Evolutionary conservation across 345 rosid genomes (phyloP), one percentile per base, ranked within the genome.

Genomic region (Dipteronia sinensis): DNA sequence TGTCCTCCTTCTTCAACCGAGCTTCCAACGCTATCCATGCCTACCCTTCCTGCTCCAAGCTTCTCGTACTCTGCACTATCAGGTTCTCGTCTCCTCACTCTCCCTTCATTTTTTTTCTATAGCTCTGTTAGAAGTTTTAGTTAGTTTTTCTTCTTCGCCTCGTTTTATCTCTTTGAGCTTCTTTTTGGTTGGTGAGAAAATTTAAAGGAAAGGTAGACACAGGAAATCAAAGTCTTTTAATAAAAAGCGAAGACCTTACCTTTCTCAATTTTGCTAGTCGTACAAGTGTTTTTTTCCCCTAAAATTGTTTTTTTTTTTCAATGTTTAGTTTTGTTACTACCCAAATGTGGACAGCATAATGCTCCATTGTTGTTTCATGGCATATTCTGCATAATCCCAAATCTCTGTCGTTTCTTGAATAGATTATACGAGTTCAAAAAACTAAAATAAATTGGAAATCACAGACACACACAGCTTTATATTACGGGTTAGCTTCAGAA

Each of bases 1-100:
- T 86, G 38, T 93, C 92, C 76, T 93, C 92, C 74, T 90, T 90
- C 79, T 78, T 93, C 76, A 76, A 79, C 81, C 81, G 85, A 83
- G 94, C 91, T 71, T 92, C 92, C 53, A 63, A 83, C 75, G 84
- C 84, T 78, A 72, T 83, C 76, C 86, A 77, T 75, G 80, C 81
- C 78, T 65, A 80, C 67, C 76, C 94, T 67, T 44, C 87, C 77
- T 77, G 75, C 73, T 82, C 91, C 53, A 92, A 85, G 88, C 88
- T 91, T 69, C 78, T 95, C 47, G 76, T 88, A 73, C 82, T 95
- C 84, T 84, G 88, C 76, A 74, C 94, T 67, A 84, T 92, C 89
- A 93, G 98, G 99, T 92, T 83, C 81, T 31, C 42, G 23, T 13
- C 23, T 16, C 31, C 61, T 38, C 12, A 29, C 10, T 20, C 47